Evolutionary conservation across 2,329 filamentous ascomycete species (phyloP), one percentile per base, ranked within the genome.

Genomic region (Neospermospora avenae): DNA sequence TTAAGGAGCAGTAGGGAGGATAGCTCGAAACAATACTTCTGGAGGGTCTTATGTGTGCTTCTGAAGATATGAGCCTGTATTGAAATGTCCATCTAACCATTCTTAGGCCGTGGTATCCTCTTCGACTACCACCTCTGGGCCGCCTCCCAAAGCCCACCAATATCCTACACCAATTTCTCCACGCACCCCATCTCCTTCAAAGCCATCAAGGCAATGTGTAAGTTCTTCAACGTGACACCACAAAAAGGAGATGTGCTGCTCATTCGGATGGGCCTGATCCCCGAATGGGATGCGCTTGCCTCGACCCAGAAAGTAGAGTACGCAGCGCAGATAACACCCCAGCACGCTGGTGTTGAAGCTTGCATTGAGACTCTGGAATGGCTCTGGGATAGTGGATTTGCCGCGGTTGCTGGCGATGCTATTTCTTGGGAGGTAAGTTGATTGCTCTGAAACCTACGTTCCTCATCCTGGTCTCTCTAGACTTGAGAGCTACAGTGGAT

Each of bases 201-300:
- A 2, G 69, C 72, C 20, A 69, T 78, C 16, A 61, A 72, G 18
- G 69, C 73, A n/a, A 74, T 77, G 35, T 78, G 78, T 1, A 64
- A 71, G 7, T 74, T 77, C 57, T 74, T 73, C 51, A 72, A 74
- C 4, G 73, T 80, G n/a, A 73, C 69, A 0, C 81, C 83, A 51
- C 73, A 74, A 44, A 73, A 71, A 2, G 82, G 81, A 2, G 82
- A 84, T 57, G 78, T 84, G n/a, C 72, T 84, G 6, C 76, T 84
- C 58, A 71, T 81, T 5, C 76, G 79, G 18, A 74, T 75, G 13
- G 75, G 76, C 10, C 70, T 74, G 14, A 76, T 72, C 11, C 71
- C 73, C 44, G 74, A 76, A 69, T 77, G 75, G 75, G 75, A 77
- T 24, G 41, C 68, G 34, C 76, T 77, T 73, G 74, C 73, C 14